phyloP scores from a whole-genome alignment of 2,329 filamentous ascomycete species.

The Daldinia eschscholtzii region DNA sequence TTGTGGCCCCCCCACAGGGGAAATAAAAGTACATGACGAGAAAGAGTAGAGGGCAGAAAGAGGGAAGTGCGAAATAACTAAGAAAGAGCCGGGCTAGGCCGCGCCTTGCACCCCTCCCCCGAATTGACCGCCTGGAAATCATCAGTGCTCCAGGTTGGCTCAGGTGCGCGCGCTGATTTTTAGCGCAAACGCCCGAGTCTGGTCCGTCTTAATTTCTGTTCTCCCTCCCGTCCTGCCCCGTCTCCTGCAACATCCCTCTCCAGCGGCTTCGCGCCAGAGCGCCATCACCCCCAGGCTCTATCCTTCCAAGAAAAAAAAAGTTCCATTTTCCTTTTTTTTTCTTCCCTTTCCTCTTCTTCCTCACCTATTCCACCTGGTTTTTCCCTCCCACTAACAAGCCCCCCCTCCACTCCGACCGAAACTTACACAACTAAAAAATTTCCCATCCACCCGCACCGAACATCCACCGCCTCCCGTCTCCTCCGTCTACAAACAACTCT shows the following conservation, averaged over 20 bases:
- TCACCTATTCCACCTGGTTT: conserved; percentile 19
- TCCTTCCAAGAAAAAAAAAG: conserved; percentile 23
- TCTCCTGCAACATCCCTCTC: conserved; percentile 40
- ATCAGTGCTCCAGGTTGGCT: conserved; percentile 41
- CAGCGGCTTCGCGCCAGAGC: conserved; percentile 41
- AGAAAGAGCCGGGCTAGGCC: conserved; percentile 41
- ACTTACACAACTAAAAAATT: conserved; percentile 49
- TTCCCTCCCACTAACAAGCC: conserved; percentile 20
- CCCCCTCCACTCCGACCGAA: conserved; percentile 53
- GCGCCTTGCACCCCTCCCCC: conserved; percentile 37
- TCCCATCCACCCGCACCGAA: conserved; percentile 52
- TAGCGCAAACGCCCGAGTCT: conserved; percentile 45
- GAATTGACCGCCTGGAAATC: conserved; percentile 45
- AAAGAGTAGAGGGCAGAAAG: conserved; percentile 14
- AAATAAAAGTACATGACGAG: conserved; percentile 18
- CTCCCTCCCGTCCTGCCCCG: conserved; percentile 42
- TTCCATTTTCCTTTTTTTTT: conserved; percentile 17
- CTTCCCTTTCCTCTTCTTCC: conserved; percentile 23
- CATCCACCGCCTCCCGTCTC: conserved; percentile 51
- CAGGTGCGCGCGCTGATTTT: conserved; percentile 44
- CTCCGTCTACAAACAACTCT: conserved; percentile 47
- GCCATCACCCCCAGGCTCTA: conserved; percentile 32
- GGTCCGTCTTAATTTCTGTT: conserved; percentile 43
- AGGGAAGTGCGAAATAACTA: conserved; percentile 15
- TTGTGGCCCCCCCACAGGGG: conserved; percentile 27